Evolutionary conservation across 2,329 filamentous ascomycete genomes (phyloP), one percentile per base, ranked within the genome.

Genomic region (Penicillium sp.): DNA sequence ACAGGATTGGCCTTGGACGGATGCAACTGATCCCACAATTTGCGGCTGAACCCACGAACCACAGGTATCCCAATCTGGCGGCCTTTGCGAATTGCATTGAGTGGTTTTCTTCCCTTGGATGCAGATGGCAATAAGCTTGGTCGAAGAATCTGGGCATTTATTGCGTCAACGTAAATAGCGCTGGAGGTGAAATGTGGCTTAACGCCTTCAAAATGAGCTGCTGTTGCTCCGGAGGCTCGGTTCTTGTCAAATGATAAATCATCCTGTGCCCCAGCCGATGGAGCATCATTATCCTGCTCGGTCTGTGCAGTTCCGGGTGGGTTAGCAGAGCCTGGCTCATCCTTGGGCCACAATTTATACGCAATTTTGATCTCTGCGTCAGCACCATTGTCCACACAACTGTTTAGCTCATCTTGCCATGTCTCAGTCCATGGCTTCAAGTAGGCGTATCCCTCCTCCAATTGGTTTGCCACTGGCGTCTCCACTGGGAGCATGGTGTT

Each of bases 401-500:
- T 96, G 62, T 89, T 87, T 8, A 99, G 79, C 74, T 99, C 93
- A 68, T 97, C 93, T 52, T 83, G 84, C 92, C 95, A 99, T 1
- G 93, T 96, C 65, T 95, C 86, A 1, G 90, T 92, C 88, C 93
- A 96, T 0, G 91, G 91, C 53, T 87, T 87, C 50, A 98, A 79
- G 68, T 96, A 91, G 55, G 89, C 80, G 70, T 96, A 99, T 6
- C 93, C 93, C n/a, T 87, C 84, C 72, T 99, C 95, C 1, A 99
- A 82, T 73, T 93, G 91, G 66, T 98, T 99, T 9, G 95, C 92
- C 33, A 97, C 88, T 16, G 86, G 79, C 1, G 91, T 85, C 61
- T 96, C 91, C 6, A 99, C 85, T 0, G 95, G 95, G 57, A 90
- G 80, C 92, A 98, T 96, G 1, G 90, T 93, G 69, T 97, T 93